Conservation (phyloP, 306 rosid genomes). For the Delonix regia region DNA sequence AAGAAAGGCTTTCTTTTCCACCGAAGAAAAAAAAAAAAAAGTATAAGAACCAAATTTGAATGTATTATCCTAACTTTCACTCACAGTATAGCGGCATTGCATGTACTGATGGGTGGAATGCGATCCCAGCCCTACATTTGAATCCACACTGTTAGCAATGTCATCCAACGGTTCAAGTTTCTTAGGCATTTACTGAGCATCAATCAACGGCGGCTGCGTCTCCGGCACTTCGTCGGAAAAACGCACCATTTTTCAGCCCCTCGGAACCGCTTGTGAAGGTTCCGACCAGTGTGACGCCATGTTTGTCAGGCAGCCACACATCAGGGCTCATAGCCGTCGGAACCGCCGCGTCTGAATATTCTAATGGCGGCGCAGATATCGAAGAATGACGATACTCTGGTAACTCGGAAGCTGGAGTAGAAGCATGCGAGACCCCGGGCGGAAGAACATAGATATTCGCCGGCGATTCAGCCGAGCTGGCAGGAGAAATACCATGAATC, state of each 20-base stretch:
- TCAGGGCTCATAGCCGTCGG: conserved; percentile 8
- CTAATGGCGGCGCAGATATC: conserved; percentile 37
- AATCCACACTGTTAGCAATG: conserved; percentile 8
- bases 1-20: background rate
- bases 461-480: background rate
- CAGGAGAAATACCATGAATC: conserved; percentile 5
- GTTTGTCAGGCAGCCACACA: background rate
- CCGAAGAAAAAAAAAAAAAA: background rate
- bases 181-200: background rate
- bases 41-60: background rate
- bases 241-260: background rate
- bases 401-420: background rate
- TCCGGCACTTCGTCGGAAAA: background rate
- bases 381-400: conserved; percentile 14
- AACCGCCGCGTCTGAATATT: background rate
- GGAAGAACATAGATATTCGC: background rate
- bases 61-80: background rate
- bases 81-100: conserved; percentile 34
- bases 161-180: conserved; percentile 26
- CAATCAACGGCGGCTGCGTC: background rate
- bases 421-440: conserved; percentile 15
- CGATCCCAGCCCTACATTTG: conserved; percentile 18
- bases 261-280: background rate
- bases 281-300: background rate
- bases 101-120: background rate